These are phyloP conservation scores for Lentinus polychrous DNA, from an alignment of 1,284 basidiomycete genomes.

Conservation along the genomic window DNA sequence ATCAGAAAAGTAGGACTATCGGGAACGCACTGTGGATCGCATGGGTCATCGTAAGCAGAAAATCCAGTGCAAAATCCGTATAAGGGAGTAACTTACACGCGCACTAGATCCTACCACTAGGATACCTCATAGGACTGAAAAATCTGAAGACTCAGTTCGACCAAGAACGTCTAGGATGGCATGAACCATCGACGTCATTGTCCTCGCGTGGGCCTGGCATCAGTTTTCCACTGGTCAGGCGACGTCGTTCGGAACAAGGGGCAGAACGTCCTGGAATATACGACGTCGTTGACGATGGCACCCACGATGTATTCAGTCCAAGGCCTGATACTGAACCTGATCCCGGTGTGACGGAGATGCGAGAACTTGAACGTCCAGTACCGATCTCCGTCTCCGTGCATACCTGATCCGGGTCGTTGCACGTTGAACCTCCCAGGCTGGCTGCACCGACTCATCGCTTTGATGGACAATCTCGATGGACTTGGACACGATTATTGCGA, in stretches of 20 bases:
- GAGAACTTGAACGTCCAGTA: constrained; percentile 12
- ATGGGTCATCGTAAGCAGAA: constrained; percentile 8
- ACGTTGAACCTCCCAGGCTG: background rate
- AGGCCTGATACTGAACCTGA: constrained; percentile 7
- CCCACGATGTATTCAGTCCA: constrained; percentile 14
- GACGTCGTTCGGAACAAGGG: background rate
- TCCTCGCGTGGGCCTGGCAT: no score
- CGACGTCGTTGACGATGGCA: constrained; percentile 12
- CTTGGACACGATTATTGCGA: background rate
- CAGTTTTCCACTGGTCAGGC: background rate
- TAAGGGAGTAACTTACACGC: background rate
- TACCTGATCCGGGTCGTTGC: background rate
- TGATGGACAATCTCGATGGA: no score
- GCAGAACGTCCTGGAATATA: background rate
- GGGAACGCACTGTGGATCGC: constrained; percentile 5
- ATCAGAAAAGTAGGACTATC: constrained; percentile 1
- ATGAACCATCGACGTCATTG: constrained; percentile 2
- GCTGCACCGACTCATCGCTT: background rate
- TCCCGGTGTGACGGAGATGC: constrained; percentile 15
- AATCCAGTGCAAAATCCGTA: background rate
- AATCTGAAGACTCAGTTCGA: constrained; percentile 42
- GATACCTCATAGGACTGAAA: constrained; percentile 38
- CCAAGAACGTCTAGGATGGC: constrained; percentile 33
- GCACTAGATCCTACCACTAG: constrained; percentile 34
- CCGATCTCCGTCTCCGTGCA: constrained; percentile 14